phyloP scores from a whole-genome alignment of 192 early-diverging fungal genomes.

The Pecoramyces ruminantium region DNA sequence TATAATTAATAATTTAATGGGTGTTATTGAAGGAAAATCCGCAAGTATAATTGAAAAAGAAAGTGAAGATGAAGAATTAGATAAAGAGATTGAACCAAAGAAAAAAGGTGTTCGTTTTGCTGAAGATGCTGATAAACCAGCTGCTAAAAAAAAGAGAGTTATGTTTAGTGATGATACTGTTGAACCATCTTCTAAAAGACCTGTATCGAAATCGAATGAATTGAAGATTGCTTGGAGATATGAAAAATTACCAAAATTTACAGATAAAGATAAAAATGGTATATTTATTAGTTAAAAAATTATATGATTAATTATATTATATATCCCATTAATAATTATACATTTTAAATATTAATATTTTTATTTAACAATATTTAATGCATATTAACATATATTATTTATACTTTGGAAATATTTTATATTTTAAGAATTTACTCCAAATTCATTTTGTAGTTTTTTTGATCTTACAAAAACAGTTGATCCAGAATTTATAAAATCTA shows the following conservation, averaged over 20 bases:
- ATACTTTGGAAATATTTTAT: no score
- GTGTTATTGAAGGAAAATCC: constrained; percentile 31
- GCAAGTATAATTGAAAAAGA: constrained; percentile 18
- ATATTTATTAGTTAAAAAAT: not conserved
- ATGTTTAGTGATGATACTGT: not conserved
- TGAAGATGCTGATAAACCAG: not conserved
- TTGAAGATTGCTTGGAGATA: constrained; percentile 95
- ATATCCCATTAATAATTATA: no score
- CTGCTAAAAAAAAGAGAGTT: constrained; percentile 10
- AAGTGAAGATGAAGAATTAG: constrained; percentile 18
- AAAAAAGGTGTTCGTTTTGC: not conserved
- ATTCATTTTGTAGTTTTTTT: not conserved
- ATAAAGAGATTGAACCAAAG: constrained; percentile 2
- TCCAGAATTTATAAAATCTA: not conserved
- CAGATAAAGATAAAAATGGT: constrained; percentile 16
- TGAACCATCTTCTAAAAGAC: constrained; percentile 3
- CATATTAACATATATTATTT: no score
- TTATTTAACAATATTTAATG: no score
- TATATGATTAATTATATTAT: no score
- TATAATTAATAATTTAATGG: constrained; percentile 42
- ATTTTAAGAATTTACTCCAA: not conserved
- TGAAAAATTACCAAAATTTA: constrained; percentile 57
- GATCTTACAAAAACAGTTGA: not conserved
- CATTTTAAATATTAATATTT: no score
- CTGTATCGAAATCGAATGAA: constrained; percentile 6